Base-by-base conservation (phyloP, 2,329 filamentous ascomycete species). In the Penicillium sp. region DNA sequence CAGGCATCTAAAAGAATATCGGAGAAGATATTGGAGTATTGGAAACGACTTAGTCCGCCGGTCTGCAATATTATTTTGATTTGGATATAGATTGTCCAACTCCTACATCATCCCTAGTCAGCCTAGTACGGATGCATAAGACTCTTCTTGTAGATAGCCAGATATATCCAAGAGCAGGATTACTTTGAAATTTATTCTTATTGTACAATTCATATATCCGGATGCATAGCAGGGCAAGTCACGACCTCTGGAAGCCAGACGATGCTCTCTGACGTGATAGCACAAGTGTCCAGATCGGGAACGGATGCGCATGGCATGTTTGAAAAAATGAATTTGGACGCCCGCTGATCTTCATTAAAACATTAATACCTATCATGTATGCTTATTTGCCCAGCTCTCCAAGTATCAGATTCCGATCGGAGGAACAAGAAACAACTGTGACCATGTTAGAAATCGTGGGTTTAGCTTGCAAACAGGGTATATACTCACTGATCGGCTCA, bases 341-440 rank as follows among this genome's bases (percentile, higher is more conserved):
- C 58, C 58, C 58, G 58, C 58, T 60, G 54, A 55, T 58, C 46
- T 54, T 55, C 48, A 58, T 57, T 55, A 58, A 43, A 57, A 51
- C 45, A 51, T 49, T 48, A 55, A 43, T 43, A 42, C 40, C 51
- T 33, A 41, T 53, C 32, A 45, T 34, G n/a, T 33, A 45, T 49
- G 47, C 37, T 73, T 79, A 82, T 77, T 76, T 84, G 74, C 76
- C 76, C 53, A 95, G 73, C 71, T 95, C 89, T 52, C 89, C 89
- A 6, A 95, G 76, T 57, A 95, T 77, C 64, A 95, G 78, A 38
- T 80, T 91, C 43, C 87, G 82, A 72, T 95, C 89, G n/a, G 89
- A 93, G 8, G 88, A 95, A 26, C 84, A 88, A 48, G 89, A 93
- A 38, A 95, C 78, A 68, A 95, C 88, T 95, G 46, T 10, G 28